Percentiles rank a stretch among this genome's conserved stretches.
These are phyloP conservation scores for Helotiales sp. DNA, from an alignment of 2,329 filamentous ascomycete genomes.

Conservation along the genomic window DNA sequence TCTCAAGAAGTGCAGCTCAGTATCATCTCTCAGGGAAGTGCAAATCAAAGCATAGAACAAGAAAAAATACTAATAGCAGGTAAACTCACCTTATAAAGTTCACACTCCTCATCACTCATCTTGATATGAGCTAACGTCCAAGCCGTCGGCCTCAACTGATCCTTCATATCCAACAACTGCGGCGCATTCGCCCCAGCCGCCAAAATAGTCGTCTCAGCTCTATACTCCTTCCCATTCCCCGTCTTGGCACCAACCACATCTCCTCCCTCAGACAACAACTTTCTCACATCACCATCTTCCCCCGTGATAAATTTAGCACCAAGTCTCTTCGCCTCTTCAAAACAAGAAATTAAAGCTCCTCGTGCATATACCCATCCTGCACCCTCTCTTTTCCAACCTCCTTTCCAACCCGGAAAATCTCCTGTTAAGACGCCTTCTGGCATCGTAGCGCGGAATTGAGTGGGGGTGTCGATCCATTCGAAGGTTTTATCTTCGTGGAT, in stretches of 20 bases:
- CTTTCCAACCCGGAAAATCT: constrained; percentile 50
- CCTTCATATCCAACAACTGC: constrained; percentile 48
- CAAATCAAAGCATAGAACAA: too few relatives aligned
- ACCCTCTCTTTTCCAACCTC: constrained; percentile 44
- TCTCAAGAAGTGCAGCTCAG: too few relatives aligned
- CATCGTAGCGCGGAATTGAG: constrained; percentile 51
- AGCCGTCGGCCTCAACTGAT: constrained; percentile 53
- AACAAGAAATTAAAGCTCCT: constrained; percentile 47
- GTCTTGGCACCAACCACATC: constrained; percentile 45
- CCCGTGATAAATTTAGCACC: constrained; percentile 50
- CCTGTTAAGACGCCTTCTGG: constrained; percentile 51
- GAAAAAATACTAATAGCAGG: too few relatives aligned
- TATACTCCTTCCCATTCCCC: constrained; percentile 41
- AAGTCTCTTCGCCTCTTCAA: constrained; percentile 44
- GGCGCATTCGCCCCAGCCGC: constrained; percentile 50
- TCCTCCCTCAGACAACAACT: constrained; percentile 39
- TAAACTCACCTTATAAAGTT: constrained; percentile 44
- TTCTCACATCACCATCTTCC: constrained; percentile 38
- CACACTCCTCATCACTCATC: constrained; percentile 46
- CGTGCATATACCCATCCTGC: constrained; percentile 56
- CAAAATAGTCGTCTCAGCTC: constrained; percentile 47
- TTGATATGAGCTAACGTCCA: constrained; percentile 54
- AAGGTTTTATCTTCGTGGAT: constrained; percentile 35
- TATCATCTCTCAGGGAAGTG: too few relatives aligned
- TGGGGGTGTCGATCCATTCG: constrained; percentile 40